Conservation (phyloP, 164 flowering plant species). For the Annona squamosa region DNA sequence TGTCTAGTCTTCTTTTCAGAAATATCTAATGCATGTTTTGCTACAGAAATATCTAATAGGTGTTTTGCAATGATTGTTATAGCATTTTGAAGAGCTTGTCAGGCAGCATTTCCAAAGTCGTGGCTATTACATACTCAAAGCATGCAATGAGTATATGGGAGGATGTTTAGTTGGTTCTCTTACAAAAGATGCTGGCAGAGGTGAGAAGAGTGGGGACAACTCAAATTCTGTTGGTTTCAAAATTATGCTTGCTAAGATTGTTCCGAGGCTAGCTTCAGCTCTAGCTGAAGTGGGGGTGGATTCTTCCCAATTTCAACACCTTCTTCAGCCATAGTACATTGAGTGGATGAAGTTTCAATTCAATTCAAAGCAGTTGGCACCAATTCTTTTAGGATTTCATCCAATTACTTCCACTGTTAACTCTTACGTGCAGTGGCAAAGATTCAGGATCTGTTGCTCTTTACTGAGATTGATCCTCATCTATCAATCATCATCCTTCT, state of each 20-base stretch:
- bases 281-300: slow-evolving; percentile 68
- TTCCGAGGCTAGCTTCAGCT: slow-evolving; percentile 61
- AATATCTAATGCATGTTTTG: neutral
- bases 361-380: neutral
- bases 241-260: slow-evolving; percentile 83
- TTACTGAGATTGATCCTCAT: neutral
- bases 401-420: neutral
- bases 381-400: neutral
- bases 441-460: neutral
- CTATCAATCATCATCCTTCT: neutral
- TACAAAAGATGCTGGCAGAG: slow-evolving; percentile 55
- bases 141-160: slow-evolving; percentile 89
- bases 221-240: slow-evolving; percentile 93
- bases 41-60: neutral
- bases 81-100: slow-evolving; percentile 87
- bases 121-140: slow-evolving; percentile 82
- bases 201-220: slow-evolving; percentile 33
- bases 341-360: neutral
- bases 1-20: neutral
- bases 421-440: neutral
- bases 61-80: neutral
- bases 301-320: slow-evolving; percentile 62
- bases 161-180: slow-evolving; percentile 86
- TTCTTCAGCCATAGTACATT: slow-evolving; percentile 31
- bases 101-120: slow-evolving; percentile 73